Evolutionary conservation across 768 basidiomycete species (phyloP).

Genomic region (Suillus brevipes): DNA sequence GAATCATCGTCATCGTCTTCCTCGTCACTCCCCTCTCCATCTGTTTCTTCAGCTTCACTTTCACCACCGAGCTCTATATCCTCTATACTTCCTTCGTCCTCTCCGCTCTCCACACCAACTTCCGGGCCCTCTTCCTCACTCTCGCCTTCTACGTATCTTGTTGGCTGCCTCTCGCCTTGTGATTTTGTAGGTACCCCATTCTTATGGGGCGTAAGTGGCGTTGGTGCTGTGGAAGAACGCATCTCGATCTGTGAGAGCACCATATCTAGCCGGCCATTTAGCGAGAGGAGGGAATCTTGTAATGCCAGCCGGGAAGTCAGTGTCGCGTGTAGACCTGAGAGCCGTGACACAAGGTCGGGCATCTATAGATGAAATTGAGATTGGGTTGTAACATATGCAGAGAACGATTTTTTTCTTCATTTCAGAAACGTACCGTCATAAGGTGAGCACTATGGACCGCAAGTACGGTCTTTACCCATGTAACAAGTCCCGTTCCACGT

Average conservation of each 20-base stretch:
- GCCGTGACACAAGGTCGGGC: conserved; percentile 85
- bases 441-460: conserved; percentile 87
- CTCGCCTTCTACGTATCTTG: conserved; percentile 77
- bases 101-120: conserved; percentile 60
- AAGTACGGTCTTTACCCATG: conserved; percentile 82
- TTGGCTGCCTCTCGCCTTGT: conserved; percentile 41
- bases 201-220: conserved; percentile 47
- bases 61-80: conserved; percentile 74
- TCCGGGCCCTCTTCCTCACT: conserved; percentile 61
- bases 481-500: conserved; percentile 65
- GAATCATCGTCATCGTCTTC: conserved; percentile 44
- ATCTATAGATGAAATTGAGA: conserved; percentile 52
- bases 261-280: conserved; percentile 91
- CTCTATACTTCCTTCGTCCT: conserved; percentile 75
- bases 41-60: conserved; percentile 52
- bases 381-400: background rate
- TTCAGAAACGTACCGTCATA: conserved; percentile 75
- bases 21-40: conserved; percentile 43
- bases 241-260: conserved; percentile 92
- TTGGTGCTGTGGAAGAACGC: conserved; percentile 71
- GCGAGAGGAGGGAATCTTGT: conserved; percentile 79
- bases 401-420: background rate
- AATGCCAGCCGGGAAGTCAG: conserved; percentile 77
- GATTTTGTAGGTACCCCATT: conserved; percentile 33
- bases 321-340: conserved; percentile 82